Conservation (phyloP, 805 yeast genomes). For the Wickerhamiella bombiphila region DNA sequence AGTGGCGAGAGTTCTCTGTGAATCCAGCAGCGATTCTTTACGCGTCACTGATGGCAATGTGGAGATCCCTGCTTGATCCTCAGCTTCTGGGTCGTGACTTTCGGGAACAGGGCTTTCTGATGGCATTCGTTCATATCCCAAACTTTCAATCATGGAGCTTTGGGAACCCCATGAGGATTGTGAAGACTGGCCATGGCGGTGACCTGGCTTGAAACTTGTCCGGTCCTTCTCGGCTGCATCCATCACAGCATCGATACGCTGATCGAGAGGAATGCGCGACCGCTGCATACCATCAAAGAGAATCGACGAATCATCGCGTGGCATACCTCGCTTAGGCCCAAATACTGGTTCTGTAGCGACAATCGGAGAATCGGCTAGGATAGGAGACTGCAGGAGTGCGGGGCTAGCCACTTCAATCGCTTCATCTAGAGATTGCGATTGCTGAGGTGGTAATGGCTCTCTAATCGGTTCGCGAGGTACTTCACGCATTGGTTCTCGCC, state of each 20-base stretch:
- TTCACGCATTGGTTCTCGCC: too few species aligned
- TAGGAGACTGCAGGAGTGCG: not conserved
- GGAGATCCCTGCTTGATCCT: constrained; percentile 1
- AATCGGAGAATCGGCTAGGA: not conserved
- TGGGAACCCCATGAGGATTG: constrained; percentile 2
- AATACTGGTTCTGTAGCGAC: not conserved
- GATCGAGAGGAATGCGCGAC: constrained; percentile 8
- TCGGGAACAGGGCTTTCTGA: not conserved
- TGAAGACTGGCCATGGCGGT: not conserved
- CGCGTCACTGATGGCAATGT: constrained; percentile 14
- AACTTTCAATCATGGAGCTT: constrained; percentile 1
- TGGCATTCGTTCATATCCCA: not conserved
- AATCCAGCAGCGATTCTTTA: constrained; percentile 23
- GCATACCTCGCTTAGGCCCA: not conserved
- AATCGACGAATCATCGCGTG: not conserved
- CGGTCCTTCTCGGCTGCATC: constrained; percentile 13
- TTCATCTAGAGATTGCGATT: not conserved
- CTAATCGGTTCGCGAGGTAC: too few species aligned
- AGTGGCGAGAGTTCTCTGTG: constrained; percentile 20
- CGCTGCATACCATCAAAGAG: not conserved
- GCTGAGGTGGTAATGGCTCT: not conserved
- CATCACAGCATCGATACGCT: constrained; percentile 15
- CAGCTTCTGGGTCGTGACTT: not conserved
- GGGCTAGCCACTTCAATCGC: not conserved
- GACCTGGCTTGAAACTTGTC: not conserved